Evolutionary conservation across 176 grass and related monocot genomes (phyloP), one percentile per base, ranked within the genome.

Genomic region (Rhynchospora pubera): DNA sequence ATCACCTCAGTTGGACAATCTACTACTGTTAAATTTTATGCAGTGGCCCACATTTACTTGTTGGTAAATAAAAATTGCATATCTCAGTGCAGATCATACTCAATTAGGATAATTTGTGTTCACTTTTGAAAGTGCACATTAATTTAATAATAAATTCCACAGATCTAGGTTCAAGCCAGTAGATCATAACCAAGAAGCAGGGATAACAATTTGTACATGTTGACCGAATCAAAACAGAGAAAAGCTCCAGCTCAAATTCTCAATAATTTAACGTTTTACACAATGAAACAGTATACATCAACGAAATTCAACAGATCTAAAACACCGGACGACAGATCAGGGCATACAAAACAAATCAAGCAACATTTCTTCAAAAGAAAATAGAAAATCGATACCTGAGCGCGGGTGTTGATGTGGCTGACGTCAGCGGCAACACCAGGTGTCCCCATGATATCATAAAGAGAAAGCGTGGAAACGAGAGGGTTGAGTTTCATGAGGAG

Each of bases 401-500:
- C 84, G 11, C 87, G 84, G 62, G 87, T 83, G 61, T 89, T 89
- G 78, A 89, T 83, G 52, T 83, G 87, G 84, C 84, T 73, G 62
- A 83, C 79, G 61, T 86, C 84, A 57, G 84, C 87, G 2, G 79
- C 87, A 39, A 89, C 87, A 42, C 87, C 87, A 34, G 84, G 84
- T 7, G 87, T 89, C 13, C 79, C 87, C 14, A 53, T 62, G 61
- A 89, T 86, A 83, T 89, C 87, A 61, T 89, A 89, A 19, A 89
- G 87, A 7, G 87, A 85, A 42, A 89, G 87, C 4, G 32, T 71
- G 43, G 87, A 86, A 16, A 89, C 79, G 16, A 89, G 83, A 26
- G 87, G 77, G 60, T 86, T 83, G 62, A 86, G 87, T 71, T 89
- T 89, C 87, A 89, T 89, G 51, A 89, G 87, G 43, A 89, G 87